These are phyloP conservation scores for Inga oerstediana DNA, from an alignment of 306 rosid species.

Conservation along the genomic window DNA sequence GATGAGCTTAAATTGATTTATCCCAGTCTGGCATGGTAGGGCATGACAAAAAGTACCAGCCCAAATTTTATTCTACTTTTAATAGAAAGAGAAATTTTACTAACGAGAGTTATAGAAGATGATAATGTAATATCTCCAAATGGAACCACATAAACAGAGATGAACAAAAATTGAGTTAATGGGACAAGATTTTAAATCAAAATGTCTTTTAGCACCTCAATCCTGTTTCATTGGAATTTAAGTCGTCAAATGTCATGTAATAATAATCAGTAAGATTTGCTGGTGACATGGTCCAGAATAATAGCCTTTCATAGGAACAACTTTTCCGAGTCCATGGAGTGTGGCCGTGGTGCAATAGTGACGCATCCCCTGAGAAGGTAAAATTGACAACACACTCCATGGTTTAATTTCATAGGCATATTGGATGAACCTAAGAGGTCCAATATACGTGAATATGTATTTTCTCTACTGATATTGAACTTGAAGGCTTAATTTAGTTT, in stretches of 20 bases:
- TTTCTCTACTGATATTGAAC: not conserved
- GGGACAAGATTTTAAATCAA: not conserved
- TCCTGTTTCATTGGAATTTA: not conserved
- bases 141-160: not conserved
- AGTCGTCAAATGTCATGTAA: not conserved
- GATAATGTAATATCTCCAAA: not conserved
- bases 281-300: conserved; percentile 18
- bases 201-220: not conserved
- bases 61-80: not conserved
- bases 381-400: not conserved
- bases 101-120: not conserved
- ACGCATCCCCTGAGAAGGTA: not conserved
- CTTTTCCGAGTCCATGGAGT: not conserved
- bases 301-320: conserved; percentile 3
- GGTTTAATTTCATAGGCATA: conserved; percentile 13
- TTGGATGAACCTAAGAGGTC: not conserved
- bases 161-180: not conserved
- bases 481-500: not conserved
- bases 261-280: not conserved
- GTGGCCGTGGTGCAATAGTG: not conserved
- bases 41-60: not conserved
- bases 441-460: not conserved
- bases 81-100: not conserved
- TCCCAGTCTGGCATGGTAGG: not conserved
- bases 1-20: not conserved